Evolutionary conservation across 805 yeast species (phyloP).

Genomic region (Metschnikowia continentalis): DNA sequence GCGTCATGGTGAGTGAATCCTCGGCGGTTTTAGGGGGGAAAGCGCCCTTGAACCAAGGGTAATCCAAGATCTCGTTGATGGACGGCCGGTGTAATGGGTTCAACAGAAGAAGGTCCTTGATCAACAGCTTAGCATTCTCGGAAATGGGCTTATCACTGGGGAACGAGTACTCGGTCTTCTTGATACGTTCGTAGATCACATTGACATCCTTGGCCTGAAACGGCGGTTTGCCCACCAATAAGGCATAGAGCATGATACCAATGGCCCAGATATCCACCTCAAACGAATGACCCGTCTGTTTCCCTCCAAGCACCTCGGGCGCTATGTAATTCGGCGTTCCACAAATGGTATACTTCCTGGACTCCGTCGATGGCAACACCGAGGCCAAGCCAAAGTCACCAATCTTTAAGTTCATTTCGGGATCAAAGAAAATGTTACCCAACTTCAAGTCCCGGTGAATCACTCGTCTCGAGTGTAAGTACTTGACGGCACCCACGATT

Average conservation of each 20-base stretch:
- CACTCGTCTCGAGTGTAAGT: slow-evolving; percentile 87
- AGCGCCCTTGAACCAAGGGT: slow-evolving; percentile 82
- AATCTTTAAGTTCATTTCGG: slow-evolving; percentile 87
- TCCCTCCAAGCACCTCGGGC: slow-evolving; percentile 92
- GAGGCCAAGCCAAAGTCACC: slow-evolving; percentile 99
- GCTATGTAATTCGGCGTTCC: slow-evolving; percentile 99
- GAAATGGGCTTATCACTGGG: slow-evolving; percentile 70
- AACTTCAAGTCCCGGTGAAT: slow-evolving; percentile 94
- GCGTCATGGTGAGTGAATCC: slow-evolving; percentile 58
- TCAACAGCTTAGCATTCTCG: slow-evolving; percentile 66
- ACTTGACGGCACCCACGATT: slow-evolving; percentile 88
- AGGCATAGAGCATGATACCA: slow-evolving; percentile 93
- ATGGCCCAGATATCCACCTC: slow-evolving; percentile 98
- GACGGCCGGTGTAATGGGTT: slow-evolving; percentile 82
- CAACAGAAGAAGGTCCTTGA: slow-evolving; percentile 66
- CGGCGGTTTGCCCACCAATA: slow-evolving; percentile 93
- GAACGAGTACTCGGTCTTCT: slow-evolving; percentile 71
- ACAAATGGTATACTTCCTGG: slow-evolving; percentile 88
- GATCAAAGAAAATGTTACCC: slow-evolving; percentile 93
- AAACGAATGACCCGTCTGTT: slow-evolving; percentile 81
- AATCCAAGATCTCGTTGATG: slow-evolving; percentile 70
- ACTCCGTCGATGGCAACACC: slow-evolving; percentile 61
- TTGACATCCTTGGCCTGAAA: slow-evolving; percentile 95
- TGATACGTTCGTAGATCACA: slow-evolving; percentile 87
- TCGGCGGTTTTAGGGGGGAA: slow-evolving; percentile 72